phyloP scores from a whole-genome alignment of 2,329 filamentous ascomycete genomes.

The Fusarium sp. region DNA sequence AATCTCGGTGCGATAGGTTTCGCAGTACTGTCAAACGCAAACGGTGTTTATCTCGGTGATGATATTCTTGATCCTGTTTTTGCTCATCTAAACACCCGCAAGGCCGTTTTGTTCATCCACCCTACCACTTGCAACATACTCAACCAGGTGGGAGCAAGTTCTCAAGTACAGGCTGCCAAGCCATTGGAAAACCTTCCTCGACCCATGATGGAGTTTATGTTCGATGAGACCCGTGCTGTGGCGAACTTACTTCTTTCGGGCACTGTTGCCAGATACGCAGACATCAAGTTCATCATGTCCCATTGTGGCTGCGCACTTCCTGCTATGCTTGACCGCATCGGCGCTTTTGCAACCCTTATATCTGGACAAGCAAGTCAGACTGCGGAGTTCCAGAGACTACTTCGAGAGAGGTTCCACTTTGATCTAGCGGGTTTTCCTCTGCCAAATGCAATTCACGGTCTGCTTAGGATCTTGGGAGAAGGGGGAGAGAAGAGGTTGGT shows the following conservation, averaged over 20 bases:
- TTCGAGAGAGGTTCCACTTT: slow-evolving; percentile 6
- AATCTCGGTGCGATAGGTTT: slow-evolving; percentile 2
- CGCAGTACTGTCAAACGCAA: slow-evolving; percentile 2
- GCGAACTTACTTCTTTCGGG: slow-evolving; percentile 10
- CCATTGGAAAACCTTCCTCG: background rate
- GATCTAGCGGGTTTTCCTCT: slow-evolving; percentile 9
- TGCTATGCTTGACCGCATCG: slow-evolving; percentile 9
- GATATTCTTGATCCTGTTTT: background rate
- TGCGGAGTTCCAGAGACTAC: background rate
- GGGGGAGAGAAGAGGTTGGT: slow-evolving; percentile 6
- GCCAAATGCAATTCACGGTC: background rate
- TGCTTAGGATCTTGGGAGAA: background rate
- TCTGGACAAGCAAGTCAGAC: slow-evolving; percentile 4
- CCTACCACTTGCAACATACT: slow-evolving; percentile 7
- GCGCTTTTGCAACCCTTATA: background rate
- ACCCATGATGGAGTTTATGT: slow-evolving; percentile 17
- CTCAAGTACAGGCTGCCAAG: background rate
- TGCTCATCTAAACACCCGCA: background rate
- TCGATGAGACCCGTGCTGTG: slow-evolving; percentile 10
- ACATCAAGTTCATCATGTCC: slow-evolving; percentile 13
- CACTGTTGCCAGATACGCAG: background rate
- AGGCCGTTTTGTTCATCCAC: slow-evolving; percentile 10
- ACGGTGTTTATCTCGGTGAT: slow-evolving; percentile 10
- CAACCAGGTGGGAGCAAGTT: background rate
- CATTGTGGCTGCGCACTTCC: slow-evolving; percentile 10